phyloP scores from a whole-genome alignment of 768 basidiomycete species.

The Nevesoporus exiguus region DNA sequence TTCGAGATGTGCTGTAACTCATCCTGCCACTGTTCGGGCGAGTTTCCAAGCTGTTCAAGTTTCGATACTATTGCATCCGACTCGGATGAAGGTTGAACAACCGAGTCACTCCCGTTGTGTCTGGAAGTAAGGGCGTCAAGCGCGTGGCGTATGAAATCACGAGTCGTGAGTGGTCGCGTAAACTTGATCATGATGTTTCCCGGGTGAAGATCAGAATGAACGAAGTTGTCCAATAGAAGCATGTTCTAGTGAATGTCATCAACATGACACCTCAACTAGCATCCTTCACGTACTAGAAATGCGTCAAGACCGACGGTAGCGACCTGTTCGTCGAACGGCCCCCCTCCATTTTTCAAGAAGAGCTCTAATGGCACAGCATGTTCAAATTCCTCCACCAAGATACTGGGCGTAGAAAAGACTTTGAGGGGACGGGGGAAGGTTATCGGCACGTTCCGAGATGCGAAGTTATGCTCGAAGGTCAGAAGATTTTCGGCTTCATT shows the following conservation, averaged over 20 bases:
- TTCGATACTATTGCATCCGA: slow-evolving; percentile 64
- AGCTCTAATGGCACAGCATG: slow-evolving; percentile 86
- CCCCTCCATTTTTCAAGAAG: slow-evolving; percentile 88
- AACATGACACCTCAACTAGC: background rate
- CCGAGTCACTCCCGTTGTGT: slow-evolving; percentile 21
- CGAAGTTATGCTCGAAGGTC: slow-evolving; percentile 84
- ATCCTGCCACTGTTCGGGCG: slow-evolving; percentile 63
- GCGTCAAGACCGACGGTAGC: slow-evolving; percentile 94
- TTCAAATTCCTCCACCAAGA: slow-evolving; percentile 91
- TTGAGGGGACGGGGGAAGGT: slow-evolving; percentile 88
- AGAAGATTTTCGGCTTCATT: slow-evolving; percentile 87
- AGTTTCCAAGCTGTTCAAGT: slow-evolving; percentile 58
- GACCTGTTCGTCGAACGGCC: slow-evolving; percentile 83
- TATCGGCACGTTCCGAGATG: slow-evolving; percentile 71
- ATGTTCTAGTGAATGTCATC: slow-evolving; percentile 64
- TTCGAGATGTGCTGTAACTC: slow-evolving; percentile 60
- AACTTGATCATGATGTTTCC: slow-evolving; percentile 99
- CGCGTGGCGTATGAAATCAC: slow-evolving; percentile 58
- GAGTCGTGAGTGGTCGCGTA: slow-evolving; percentile 75
- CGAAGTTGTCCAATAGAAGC: slow-evolving; percentile 97
- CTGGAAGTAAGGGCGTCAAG: slow-evolving; percentile 50
- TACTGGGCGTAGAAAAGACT: slow-evolving; percentile 73
- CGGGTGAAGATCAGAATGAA: slow-evolving; percentile 86
- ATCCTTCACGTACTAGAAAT: slow-evolving; percentile 66
- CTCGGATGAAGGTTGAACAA: slow-evolving; percentile 35